Evolutionary conservation across 2,329 filamentous ascomycete species (phyloP), one percentile per base, ranked within the genome.

Genomic region (Thelonectria discophora): DNA sequence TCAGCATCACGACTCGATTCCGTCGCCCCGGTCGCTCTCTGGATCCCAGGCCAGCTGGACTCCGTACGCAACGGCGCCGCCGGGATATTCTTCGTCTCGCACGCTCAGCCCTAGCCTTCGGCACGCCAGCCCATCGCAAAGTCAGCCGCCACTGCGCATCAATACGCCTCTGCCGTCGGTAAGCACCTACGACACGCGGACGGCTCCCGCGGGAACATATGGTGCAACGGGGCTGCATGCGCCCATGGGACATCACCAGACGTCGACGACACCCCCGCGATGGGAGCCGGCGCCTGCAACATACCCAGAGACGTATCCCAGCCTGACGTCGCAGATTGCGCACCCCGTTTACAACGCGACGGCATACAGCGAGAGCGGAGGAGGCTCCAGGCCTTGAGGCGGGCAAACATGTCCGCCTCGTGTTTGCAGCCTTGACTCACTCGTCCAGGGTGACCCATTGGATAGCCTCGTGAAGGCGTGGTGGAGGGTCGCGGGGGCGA

Each of bases 11-110:
- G 83, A 86, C 46, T 75, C 80, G 5, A 79, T 86, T 30, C 78
- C 82, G 0, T 86, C 84, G 9, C 84, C 84, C 0, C 78, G 84
- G 1, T 84, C 84, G 2, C 74, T 86, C 2, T 78, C 81, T 0
- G 81, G 82, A 2, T 79, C 79, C 1, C 76, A 80, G 4, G 74
- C 81, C 1, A 76, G 77, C n/a, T 87, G 84, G 85, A 76, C 76
- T 1, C 73, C 79, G 0, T 85, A 85, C 68, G 74, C 78, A 13
- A 67, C 76, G 2, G 65, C 76, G 2, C 69, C 72, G 7, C 68
- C 74, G 2, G 65, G 73, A 12, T 79, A 79, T 58, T 70, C 72
- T 2, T 73, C 75, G 8, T 69, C 72, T 8, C 80, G 83, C n/a
- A 77, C 82, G 0, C 73, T 86, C 32, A 79, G 77, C 62, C 77